Evolutionary conservation across 2,329 filamentous ascomycete genomes (phyloP).

Genomic region (Magnaporthiopsis poae): DNA sequence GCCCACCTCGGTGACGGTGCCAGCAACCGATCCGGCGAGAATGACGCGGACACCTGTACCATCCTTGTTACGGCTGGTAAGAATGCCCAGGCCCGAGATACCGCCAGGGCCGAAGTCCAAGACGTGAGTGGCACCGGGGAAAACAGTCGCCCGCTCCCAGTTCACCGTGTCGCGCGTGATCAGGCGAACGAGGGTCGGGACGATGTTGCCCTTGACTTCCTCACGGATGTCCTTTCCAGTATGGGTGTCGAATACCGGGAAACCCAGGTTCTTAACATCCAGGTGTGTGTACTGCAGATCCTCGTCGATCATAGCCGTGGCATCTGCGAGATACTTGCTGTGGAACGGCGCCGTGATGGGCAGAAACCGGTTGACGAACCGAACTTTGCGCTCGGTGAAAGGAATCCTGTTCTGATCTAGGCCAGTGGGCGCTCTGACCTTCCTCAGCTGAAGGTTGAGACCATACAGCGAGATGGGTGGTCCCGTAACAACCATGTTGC

Average conservation of each 20-base stretch:
- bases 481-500: slow-evolving; percentile 93
- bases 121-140: slow-evolving; percentile 84
- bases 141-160: slow-evolving; percentile 91
- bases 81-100: slow-evolving; percentile 86
- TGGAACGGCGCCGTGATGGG: slow-evolving; percentile 98
- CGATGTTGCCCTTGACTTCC: slow-evolving; percentile 63
- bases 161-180: slow-evolving; percentile 90
- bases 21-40: slow-evolving; percentile 83
- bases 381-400: slow-evolving; percentile 88
- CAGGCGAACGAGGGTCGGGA: slow-evolving; percentile 77
- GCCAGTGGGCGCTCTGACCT: slow-evolving; percentile 95
- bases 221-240: slow-evolving; percentile 74
- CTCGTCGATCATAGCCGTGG: slow-evolving; percentile 71
- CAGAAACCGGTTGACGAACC: slow-evolving; percentile 92
- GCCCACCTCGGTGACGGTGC: slow-evolving; percentile 79
- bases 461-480: slow-evolving; percentile 93
- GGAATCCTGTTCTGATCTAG: slow-evolving; percentile 91
- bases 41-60: slow-evolving; percentile 95
- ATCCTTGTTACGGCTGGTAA: slow-evolving; percentile 98
- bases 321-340: slow-evolving; percentile 81
- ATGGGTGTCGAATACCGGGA: slow-evolving; percentile 83
- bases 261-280: slow-evolving; percentile 60
- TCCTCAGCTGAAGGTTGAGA: slow-evolving; percentile 86
- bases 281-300: slow-evolving; percentile 79
- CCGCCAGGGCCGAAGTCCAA: slow-evolving; percentile 94